Base-by-base conservation (phyloP, 352 stramenopile genomes). In the Phytophthora hybrid region DNA sequence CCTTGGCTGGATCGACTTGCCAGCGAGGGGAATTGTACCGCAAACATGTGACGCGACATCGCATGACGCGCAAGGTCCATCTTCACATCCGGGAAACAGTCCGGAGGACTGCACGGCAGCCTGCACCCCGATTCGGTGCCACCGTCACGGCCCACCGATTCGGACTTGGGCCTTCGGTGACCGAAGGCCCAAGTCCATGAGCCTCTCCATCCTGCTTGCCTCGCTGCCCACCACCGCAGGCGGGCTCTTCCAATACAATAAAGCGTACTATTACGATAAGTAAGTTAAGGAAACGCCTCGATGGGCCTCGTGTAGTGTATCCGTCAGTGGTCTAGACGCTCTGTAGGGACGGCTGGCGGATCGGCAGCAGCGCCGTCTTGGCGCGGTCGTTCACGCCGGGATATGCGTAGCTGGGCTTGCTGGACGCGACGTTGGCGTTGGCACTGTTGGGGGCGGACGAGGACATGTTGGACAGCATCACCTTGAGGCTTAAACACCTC, bases 401-500 rank as follows among this genome's bases (percentile, higher is more conserved):
- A 62, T 73, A 81, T 37, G 63, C 39, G 63, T 74, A 81, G 26
- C 44, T 79, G 34, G 71, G 56, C 60, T 78, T 78, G 49, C 64
- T 73, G 56, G 69, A 75, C 58, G 62, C 64, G 29, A 69, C 44
- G 23, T 47, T 56, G 67, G 59, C 46, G 59, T 69, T 69, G 49
- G 47, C 37, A 53, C 51, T 68, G 41, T 52, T 63, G 57, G 18
- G 31, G 31, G 26, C 58, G 44, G 69, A 58, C 4, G 64, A 69
- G 10, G 73, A 78, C 57, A 78, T 49, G 29, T 79, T 81, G 19
- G 76, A 82, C n/a, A 88, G 74, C 81, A 88, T 88, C 32, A 85
- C 54, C 69, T 88, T 88, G 64, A 88, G 77, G 19, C 77, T 83
- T 26, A 88, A 68, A 83, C 81, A 86, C 64, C 81, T 62, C 64